These are phyloP conservation scores for Brassica carinata DNA, from an alignment of 345 rosid species.

Conservation along the genomic window DNA sequence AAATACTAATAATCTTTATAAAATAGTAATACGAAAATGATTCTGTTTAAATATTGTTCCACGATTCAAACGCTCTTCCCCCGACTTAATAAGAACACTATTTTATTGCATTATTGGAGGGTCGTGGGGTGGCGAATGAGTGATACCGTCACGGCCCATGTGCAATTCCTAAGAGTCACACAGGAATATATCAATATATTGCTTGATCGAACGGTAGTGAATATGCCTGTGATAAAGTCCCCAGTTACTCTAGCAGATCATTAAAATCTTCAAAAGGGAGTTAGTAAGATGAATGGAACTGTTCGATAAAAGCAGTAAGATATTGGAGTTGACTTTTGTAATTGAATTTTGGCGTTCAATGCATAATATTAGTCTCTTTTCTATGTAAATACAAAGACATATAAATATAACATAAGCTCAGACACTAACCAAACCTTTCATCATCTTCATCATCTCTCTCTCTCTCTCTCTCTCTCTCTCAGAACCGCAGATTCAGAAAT, in stretches of 20 bases:
- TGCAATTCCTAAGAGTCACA: slow-evolving; percentile 1
- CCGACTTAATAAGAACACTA: slow-evolving; percentile 5
- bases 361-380: slow-evolving; percentile 18
- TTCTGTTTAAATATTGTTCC: not conserved
- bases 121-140: slow-evolving; percentile 41
- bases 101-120: slow-evolving; percentile 32
- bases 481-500: slow-evolving; percentile 13
- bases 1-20: not conserved
- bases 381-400: slow-evolving; percentile 26
- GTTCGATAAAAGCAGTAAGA: slow-evolving; percentile 29
- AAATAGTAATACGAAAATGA: not conserved
- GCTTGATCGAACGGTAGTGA: slow-evolving; percentile 29
- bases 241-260: slow-evolving; percentile 30
- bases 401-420: slow-evolving; percentile 20
- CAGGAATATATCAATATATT: not conserved
- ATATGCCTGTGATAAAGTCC: slow-evolving; percentile 18
- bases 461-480: slow-evolving; percentile 2
- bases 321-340: slow-evolving; percentile 37
- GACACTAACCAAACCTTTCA: slow-evolving; percentile 18
- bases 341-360: slow-evolving; percentile 23
- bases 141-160: slow-evolving; percentile 31
- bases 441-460: slow-evolving; percentile 2
- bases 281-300: slow-evolving; percentile 39
- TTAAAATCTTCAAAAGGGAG: slow-evolving; percentile 29
- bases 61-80: slow-evolving; percentile 38